phyloP scores from a whole-genome alignment of 192 early-diverging fungal species.

The Mortierella claussenii region DNA sequence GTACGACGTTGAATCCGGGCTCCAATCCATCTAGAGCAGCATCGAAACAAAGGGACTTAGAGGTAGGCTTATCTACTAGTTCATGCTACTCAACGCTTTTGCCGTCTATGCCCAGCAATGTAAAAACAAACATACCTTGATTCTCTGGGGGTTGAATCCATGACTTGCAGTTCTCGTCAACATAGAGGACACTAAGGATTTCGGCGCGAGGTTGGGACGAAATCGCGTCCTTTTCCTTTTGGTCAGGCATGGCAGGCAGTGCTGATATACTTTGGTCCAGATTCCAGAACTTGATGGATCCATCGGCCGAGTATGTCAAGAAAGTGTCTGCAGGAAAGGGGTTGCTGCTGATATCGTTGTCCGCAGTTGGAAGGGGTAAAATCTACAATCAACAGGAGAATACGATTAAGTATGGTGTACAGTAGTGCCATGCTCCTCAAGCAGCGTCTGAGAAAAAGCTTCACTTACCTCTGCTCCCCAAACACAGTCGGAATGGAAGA shows the following conservation, averaged over 20 bases:
- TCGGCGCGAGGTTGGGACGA: conserved; percentile 20
- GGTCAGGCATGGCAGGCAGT: not conserved
- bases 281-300: conserved; percentile 85
- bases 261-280: conserved; percentile 54
- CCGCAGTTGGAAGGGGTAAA: conserved; percentile 29
- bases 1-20: conserved; percentile 45
- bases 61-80: not conserved
- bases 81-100: no score
- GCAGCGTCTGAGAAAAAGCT: no score
- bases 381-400: no score
- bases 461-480: conserved; percentile 84
- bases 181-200: conserved; percentile 42
- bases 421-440: no score
- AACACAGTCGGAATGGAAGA: conserved; percentile 80
- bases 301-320: conserved; percentile 79
- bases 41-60: not conserved
- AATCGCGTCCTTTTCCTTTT: not conserved
- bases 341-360: not conserved
- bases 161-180: conserved; percentile 37
- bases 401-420: no score
- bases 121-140: conserved; percentile 32
- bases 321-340: conserved; percentile 70
- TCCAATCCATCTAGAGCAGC: conserved; percentile 29
- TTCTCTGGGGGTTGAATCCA: conserved; percentile 34
- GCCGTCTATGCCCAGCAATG: no score